Conservation (phyloP, 768 basidiomycete species). For the Trametes cinnabarina region DNA sequence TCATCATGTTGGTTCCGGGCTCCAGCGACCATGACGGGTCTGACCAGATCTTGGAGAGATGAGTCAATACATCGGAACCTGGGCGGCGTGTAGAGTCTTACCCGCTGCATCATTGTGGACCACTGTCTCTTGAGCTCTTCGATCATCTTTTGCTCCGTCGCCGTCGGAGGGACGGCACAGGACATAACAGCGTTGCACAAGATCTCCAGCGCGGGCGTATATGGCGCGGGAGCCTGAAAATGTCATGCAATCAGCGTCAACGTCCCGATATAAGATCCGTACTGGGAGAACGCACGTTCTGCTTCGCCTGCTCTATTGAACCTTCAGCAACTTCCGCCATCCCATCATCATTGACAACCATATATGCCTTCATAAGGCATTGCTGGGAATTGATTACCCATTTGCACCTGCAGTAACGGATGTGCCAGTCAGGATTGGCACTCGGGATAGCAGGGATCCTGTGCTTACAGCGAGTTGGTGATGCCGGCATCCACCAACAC, state of each 20-base stretch:
- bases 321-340: neutral
- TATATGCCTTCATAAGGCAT: neutral
- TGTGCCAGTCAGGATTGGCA: too few relatives aligned
- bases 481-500: constrained; percentile 1
- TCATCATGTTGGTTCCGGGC: neutral
- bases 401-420: neutral
- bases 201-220: neutral
- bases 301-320: neutral
- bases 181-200: neutral
- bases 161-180: neutral
- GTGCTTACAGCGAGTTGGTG: neutral
- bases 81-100: neutral
- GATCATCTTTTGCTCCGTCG: constrained; percentile 6
- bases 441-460: too few relatives aligned
- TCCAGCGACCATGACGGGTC: constrained; percentile 1
- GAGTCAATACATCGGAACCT: neutral
- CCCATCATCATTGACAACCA: neutral
- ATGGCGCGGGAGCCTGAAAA: constrained; percentile 1
- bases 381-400: neutral
- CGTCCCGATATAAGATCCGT: neutral
- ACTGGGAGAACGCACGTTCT: neutral
- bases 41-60: constrained; percentile 1
- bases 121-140: constrained; percentile 10
- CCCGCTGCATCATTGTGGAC: constrained; percentile 10
- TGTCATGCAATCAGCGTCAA: neutral